phyloP scores from a whole-genome alignment of 2,329 filamentous ascomycete species.

The Chrysosporium queenslandicum region DNA sequence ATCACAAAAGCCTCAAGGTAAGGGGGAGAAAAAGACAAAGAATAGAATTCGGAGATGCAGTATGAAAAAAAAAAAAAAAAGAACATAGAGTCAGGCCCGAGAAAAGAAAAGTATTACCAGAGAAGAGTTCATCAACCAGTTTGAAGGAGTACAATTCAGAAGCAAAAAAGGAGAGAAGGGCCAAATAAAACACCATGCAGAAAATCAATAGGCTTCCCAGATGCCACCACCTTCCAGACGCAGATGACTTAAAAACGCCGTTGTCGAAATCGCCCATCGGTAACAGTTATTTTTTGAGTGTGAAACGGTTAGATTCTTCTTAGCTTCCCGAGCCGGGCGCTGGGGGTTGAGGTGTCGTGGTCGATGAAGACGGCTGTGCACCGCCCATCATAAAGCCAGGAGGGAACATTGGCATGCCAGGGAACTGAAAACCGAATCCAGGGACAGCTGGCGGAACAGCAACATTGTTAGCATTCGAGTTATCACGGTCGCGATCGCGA shows the following conservation, averaged over 20 bases:
- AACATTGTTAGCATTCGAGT: constrained; percentile 33
- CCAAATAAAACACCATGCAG: background rate
- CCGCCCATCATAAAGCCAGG: constrained; percentile 38
- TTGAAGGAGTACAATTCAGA: background rate
- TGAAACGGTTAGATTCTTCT: background rate
- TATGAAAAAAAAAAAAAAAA: background rate
- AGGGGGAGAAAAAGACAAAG: too few relatives aligned
- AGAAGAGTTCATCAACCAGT: background rate
- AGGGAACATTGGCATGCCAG: constrained; percentile 41
- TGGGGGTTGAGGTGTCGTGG: constrained; percentile 27
- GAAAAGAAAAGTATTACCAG: background rate
- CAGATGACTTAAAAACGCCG: background rate
- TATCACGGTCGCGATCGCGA: constrained; percentile 28
- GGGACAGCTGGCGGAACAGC: constrained; percentile 46
- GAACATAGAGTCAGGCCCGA: background rate
- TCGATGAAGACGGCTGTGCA: constrained; percentile 12
- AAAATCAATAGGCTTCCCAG: background rate
- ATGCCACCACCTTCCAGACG: background rate
- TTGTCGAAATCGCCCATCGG: background rate
- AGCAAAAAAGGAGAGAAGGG: too few relatives aligned
- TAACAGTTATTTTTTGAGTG: background rate
- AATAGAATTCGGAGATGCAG: background rate
- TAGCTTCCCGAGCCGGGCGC: constrained; percentile 23
- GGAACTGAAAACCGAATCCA: constrained; percentile 46
- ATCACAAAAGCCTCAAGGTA: background rate